phyloP scores from a whole-genome alignment of 192 early-diverging fungal species.

The Backusella liffmaniae region DNA sequence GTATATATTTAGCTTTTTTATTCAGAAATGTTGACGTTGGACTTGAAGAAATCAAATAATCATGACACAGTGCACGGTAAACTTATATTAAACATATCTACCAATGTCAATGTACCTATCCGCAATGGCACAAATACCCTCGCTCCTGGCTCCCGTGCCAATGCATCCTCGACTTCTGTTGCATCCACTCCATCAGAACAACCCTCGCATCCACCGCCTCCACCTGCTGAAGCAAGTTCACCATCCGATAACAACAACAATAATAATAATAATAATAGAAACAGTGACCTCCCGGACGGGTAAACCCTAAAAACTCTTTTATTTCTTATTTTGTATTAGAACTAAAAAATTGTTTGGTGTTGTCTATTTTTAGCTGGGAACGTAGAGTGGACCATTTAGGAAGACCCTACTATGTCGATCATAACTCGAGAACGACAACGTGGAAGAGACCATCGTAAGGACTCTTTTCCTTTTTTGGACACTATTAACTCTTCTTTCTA shows the following conservation, averaged over 20 bases:
- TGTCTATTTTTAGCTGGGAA: slow-evolving; percentile 71
- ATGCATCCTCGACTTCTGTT: not conserved
- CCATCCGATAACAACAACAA: not conserved
- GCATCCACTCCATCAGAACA: not conserved
- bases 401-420: slow-evolving; percentile 97
- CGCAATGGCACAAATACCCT: slow-evolving; percentile 18
- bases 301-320: not conserved
- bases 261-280: not conserved
- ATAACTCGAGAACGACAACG: slow-evolving; percentile 90
- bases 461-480: not conserved
- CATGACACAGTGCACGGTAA: slow-evolving; percentile 86
- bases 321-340: slow-evolving; percentile 53
- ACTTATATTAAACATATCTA: slow-evolving; percentile 73
- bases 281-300: slow-evolving; percentile 24
- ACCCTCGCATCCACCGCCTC: not conserved
- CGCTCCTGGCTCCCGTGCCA: not conserved
- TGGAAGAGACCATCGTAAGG: slow-evolving; percentile 68
- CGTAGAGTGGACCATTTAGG: slow-evolving; percentile 88
- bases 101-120: slow-evolving; percentile 51
- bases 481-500: not conserved
- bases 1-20: not conserved
- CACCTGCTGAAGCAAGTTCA: slow-evolving; percentile 5
- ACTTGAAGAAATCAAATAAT: slow-evolving; percentile 83
- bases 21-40: slow-evolving; percentile 83
- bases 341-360: slow-evolving; percentile 50